Conservation (phyloP, 345 rosid genomes). For the Corchorus olitorius region DNA sequence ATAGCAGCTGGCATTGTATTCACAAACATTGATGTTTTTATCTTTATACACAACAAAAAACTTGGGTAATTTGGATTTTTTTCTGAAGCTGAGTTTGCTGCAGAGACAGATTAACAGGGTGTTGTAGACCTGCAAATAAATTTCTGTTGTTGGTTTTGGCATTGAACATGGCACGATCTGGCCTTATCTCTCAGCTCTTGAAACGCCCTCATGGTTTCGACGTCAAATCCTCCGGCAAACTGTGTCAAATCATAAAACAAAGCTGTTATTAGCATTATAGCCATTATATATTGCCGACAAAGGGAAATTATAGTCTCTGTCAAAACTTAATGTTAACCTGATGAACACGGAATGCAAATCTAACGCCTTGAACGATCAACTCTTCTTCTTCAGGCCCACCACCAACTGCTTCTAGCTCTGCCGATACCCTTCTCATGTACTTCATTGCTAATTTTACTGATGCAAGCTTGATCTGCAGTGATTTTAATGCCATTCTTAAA, state of each 20-base stretch:
- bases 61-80: background rate
- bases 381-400: constrained; percentile 93
- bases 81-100: constrained; percentile 72
- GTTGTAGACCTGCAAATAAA: constrained; percentile 61
- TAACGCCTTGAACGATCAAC: constrained; percentile 85
- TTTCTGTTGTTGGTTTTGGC: constrained; percentile 74
- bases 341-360: constrained; percentile 97
- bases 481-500: background rate
- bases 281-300: background rate
- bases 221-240: constrained; percentile 98
- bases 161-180: constrained; percentile 67
- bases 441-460: constrained; percentile 96
- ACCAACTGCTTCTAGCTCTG: constrained; percentile 68
- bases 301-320: background rate
- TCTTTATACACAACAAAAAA: constrained; percentile 37
- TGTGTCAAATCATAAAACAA: constrained; percentile 20
- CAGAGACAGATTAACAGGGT: constrained; percentile 44
- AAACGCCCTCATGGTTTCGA: constrained; percentile 93
- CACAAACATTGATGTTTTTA: constrained; percentile 20
- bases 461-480: constrained; percentile 74
- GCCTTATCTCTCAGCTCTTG: constrained; percentile 95
- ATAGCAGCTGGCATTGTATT: constrained; percentile 21
- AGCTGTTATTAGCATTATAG: background rate
- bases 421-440: constrained; percentile 94
- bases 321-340: constrained; percentile 53